Evolutionary conservation across 179 eudicot genomes (phyloP), one percentile per base, ranked within the genome.

Genomic region (Spinacia oleracea): DNA sequence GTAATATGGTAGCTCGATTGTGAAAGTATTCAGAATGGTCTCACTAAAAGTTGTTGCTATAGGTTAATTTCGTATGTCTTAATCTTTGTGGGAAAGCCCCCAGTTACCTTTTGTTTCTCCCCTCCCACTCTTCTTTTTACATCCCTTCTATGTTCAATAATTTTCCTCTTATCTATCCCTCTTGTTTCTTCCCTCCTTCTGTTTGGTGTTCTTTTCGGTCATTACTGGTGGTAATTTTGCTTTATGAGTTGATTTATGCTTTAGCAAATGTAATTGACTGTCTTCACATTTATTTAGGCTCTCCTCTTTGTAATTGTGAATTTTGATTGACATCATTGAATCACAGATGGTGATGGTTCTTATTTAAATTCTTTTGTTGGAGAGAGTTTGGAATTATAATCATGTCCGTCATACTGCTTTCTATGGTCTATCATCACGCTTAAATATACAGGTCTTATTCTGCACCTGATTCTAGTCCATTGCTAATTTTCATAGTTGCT

Each of bases 261-360:
- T 70, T 34, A 43, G 38, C 51, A 66, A 35, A 74, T 43, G 32
- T 29, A 60, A 2, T 72, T 46, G 29, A n/a, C n/a, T 55, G 43
- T 42, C 10, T 53, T 72, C 65, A 18, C 42, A 75, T 46, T 72
- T 63, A 20, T 78, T 48, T 56, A 46, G 78, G 59, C 21, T 73
- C 35, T 60, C 68, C n/a, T 72, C 69, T 70, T 45, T 66, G 35
- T 55, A 12, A 45, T 55, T 79, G 40, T 55, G 74, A 81, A 53
- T 76, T 72, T 88, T 86, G 56, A 83, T 80, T 82, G 79, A 70
- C 78, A 80, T 85, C 59, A 48, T 83, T 82, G 78, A 81, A 84
- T 84, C 84, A 84, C 85, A 81, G 86, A 84, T 81, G 86, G 80
- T 82, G 84, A 81, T 90, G 88, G 78, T 89, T 85, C 89, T 86